phyloP scores from a whole-genome alignment of 805 yeast genomes.

The Candida oleophila region DNA sequence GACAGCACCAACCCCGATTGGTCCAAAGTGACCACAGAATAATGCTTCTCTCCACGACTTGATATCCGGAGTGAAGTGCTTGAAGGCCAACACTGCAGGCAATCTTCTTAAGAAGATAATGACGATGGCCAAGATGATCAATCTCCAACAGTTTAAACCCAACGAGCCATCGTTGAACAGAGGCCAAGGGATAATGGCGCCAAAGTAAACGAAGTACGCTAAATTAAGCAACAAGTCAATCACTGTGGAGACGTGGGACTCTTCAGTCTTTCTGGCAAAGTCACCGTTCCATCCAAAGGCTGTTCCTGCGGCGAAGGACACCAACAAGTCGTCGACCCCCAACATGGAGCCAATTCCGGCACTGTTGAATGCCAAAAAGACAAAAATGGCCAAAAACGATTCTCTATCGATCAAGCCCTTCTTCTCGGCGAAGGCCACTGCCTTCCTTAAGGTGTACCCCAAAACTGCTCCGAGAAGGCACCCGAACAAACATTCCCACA shows the following conservation, averaged over 20 bases:
- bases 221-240: conserved; percentile 80
- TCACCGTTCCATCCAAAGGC: conserved; percentile 94
- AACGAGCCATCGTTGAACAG: conserved; percentile 60
- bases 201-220: conserved; percentile 86
- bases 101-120: conserved; percentile 74
- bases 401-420: conserved; percentile 78
- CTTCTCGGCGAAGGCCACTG: conserved; percentile 71
- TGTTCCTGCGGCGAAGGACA: conserved; percentile 89
- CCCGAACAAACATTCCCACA: conserved; percentile 84
- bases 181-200: conserved; percentile 88
- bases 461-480: conserved; percentile 68
- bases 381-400: conserved; percentile 81
- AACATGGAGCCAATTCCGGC: conserved; percentile 87
- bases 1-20: conserved; percentile 92
- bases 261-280: conserved; percentile 80
- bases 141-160: conserved; percentile 77
- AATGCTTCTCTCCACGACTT: conserved; percentile 92
- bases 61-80: conserved; percentile 82
- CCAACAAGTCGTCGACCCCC: conserved; percentile 86
- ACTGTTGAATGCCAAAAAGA: conserved; percentile 77
- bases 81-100: conserved; percentile 74
- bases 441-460: conserved; percentile 69
- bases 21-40: conserved; percentile 95
- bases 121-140: conserved; percentile 71
- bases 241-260: conserved; percentile 85